Percentiles rank a stretch among this genome's conserved stretches.
phyloP scores from a whole-genome alignment of 768 basidiomycete genomes.

The Mycena rosella region DNA sequence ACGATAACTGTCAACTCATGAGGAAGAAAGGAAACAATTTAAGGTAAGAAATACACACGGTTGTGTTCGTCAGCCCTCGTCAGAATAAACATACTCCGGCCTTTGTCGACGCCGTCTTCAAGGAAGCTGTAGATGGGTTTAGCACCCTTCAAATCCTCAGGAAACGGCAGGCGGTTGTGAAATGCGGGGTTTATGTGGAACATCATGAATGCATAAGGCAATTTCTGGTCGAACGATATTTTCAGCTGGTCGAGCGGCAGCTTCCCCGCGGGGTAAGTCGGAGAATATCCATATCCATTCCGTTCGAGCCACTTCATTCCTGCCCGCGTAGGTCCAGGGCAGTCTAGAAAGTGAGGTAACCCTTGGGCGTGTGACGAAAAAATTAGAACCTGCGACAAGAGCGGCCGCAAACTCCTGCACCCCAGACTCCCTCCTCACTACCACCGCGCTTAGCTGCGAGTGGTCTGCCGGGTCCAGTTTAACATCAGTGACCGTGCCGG shows the following conservation, averaged over 20 bases:
- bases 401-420: constrained; percentile 27
- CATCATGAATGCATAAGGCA: constrained; percentile 37
- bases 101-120: constrained; percentile 26
- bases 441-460: constrained; percentile 34
- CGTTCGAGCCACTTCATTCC: constrained; percentile 44
- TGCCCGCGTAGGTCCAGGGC: constrained; percentile 45
- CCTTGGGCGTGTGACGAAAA: too few relatives aligned
- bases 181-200: constrained; percentile 30
- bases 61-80: constrained; percentile 30
- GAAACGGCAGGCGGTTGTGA: constrained; percentile 35
- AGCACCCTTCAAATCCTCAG: constrained; percentile 32
- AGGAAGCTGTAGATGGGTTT: constrained; percentile 29
- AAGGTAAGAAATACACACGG: constrained; percentile 10
- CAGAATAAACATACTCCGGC: constrained; percentile 31
- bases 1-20: constrained; percentile 25
- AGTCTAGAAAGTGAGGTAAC: constrained; percentile 40
- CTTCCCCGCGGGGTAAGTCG: constrained; percentile 14
- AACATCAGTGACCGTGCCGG: constrained; percentile 46
- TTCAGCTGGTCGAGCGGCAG: constrained; percentile 37
- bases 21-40: background rate
- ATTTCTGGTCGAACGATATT: constrained; percentile 42
- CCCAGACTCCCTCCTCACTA: constrained; percentile 33
- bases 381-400: constrained; percentile 45
- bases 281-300: constrained; percentile 36
- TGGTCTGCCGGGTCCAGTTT: constrained; percentile 28